phyloP scores from a whole-genome alignment of 2,329 filamentous ascomycete genomes.

The Bipolaris sorokiniana region DNA sequence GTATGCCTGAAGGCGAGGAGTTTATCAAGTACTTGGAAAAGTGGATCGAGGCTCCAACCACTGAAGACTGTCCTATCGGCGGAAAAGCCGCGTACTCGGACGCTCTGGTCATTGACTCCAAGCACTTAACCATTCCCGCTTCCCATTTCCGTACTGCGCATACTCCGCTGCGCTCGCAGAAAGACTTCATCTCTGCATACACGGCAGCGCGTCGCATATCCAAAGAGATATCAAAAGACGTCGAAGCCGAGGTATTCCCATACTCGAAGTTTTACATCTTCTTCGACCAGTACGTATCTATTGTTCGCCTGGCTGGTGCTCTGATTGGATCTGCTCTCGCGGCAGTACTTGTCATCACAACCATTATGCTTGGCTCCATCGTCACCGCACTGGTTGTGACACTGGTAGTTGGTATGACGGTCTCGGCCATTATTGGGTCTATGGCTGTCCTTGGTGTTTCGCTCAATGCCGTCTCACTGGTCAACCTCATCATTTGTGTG shows the following conservation, averaged over 20 bases:
- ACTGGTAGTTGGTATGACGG: conserved; percentile 87
- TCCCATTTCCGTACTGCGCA: conserved; percentile 93
- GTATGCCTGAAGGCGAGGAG: conserved; percentile 93
- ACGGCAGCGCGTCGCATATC: conserved; percentile 87
- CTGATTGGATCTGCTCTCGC: conserved; percentile 82
- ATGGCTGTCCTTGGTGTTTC: conserved; percentile 91
- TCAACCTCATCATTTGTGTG: conserved; percentile 96
- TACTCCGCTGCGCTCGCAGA: conserved; percentile 82
- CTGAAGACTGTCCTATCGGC: conserved; percentile 83
- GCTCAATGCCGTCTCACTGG: conserved; percentile 91
- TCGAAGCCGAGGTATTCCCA: conserved; percentile 85
- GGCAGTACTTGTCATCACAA: conserved; percentile 82
- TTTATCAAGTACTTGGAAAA: conserved; percentile 85
- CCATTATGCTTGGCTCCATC: conserved; percentile 81
- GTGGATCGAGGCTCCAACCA: conserved; percentile 81
- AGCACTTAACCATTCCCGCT: conserved; percentile 72
- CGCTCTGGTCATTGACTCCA: conserved; percentile 77
- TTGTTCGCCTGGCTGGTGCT: conserved; percentile 77
- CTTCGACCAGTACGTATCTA: conserved; percentile 94
- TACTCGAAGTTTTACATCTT: conserved; percentile 99
- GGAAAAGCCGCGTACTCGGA: conserved; percentile 87
- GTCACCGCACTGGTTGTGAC: conserved; percentile 83
- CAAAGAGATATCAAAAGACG: conserved; percentile 71
- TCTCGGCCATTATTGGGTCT: conserved; percentile 90
- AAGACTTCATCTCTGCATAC: conserved; percentile 92